Percentiles rank a stretch among this genome's conserved stretches.
phyloP scores from a whole-genome alignment of 83 land plant genomes.

The Picea engelmannii region DNA sequence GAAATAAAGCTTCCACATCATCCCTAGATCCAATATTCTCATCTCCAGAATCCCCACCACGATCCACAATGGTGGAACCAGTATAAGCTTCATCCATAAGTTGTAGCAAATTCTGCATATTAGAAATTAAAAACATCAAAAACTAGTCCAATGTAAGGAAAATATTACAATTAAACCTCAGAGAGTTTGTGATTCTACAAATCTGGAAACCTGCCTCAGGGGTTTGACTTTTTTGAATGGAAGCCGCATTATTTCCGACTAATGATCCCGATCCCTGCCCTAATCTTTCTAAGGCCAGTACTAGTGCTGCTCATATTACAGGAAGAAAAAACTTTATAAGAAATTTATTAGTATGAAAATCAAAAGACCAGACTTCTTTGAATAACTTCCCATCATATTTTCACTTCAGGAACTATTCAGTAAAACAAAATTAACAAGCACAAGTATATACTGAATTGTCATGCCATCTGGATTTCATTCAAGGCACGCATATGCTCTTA shows the following conservation, averaged over 20 bases:
- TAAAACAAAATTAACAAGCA: not conserved
- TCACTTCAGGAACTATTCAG: not conserved
- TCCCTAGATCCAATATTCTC: constrained; percentile 63
- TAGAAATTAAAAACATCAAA: constrained; percentile 16
- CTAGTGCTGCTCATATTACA: constrained; percentile 54
- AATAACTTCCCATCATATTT: not conserved
- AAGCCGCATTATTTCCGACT: constrained; percentile 63
- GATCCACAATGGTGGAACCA: constrained; percentile 86
- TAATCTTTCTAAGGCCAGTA: constrained; percentile 87
- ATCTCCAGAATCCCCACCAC: constrained; percentile 81
- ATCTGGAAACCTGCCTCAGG: constrained; percentile 70
- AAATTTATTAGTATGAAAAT: not conserved
- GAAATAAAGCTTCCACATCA: constrained; percentile 79
- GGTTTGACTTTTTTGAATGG: constrained; percentile 86
- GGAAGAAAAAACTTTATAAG: not conserved
- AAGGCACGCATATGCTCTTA: no score
- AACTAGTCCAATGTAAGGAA: not conserved
- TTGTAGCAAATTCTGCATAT: constrained; percentile 83
- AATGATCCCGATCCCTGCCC: constrained; percentile 76
- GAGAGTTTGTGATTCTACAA: constrained; percentile 5
- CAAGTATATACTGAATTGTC: not conserved
- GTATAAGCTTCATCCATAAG: constrained; percentile 99
- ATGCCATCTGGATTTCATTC: not conserved
- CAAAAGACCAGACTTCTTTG: not conserved
- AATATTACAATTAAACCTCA: not conserved